Evolutionary conservation across 192 early-diverging fungal genomes (phyloP), one percentile per base, ranked within the genome.

Genomic region (Phlyctochytrium arcticum): DNA sequence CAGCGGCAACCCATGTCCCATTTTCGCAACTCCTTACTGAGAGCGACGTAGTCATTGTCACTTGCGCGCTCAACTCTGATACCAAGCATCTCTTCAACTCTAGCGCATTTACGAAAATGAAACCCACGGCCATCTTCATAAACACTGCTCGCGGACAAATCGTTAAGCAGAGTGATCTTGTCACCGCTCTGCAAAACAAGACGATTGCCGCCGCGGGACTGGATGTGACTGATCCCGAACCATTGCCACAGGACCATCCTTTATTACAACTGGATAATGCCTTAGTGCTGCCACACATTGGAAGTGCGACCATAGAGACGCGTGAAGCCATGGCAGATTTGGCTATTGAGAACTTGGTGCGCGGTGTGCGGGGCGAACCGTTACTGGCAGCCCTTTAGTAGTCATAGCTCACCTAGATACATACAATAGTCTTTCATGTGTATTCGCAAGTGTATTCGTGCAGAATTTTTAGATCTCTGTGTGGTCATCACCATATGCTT

Each of bases 161-260:
- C 51, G 82, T 95, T 10, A 70, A 90, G 54, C 93, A 95, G 54
- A 74, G 76, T 26, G 90, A 84, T 59, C 63, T 91, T 62, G 75
- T 86, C 21, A 67, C 67, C 3, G 91, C 91, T 7, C 68, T 95
- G 47, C 70, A 81, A 29, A 75, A 78, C 9, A 73, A 76, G 0
- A 46, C 59, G 33, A 70, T 93, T 47, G 88, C 81, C 5, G 80
- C 78, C 24, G 89, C 86, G 3, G 93, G 89, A n/a, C 66, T 94
- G 53, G 92, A 96, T 71, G 91, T 94, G 7, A 93, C 89, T 0
- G 86, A 85, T 21, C 93, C 93, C 0, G 93, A 96, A 71, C 93
- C 92, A 6, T 60, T 96, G 39, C 78, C 82, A 6, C 33, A 57
- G 0, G 76, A 86, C 49, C 81, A 88, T 56, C 79, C 77, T 48